phyloP scores from a whole-genome alignment of 192 early-diverging fungal species.

The Rhizophagus sp. region DNA sequence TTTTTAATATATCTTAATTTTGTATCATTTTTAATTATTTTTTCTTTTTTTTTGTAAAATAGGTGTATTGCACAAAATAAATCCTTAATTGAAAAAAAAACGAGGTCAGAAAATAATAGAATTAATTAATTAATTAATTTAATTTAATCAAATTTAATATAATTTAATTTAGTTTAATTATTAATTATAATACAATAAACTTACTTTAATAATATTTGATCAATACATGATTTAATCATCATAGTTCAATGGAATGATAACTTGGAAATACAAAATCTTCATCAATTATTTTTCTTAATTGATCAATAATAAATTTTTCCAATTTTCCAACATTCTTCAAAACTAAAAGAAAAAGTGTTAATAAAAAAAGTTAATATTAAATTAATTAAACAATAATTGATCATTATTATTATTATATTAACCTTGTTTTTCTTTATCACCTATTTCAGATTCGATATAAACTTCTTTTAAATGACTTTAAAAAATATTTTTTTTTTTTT shows the following conservation, averaged over 20 bases:
- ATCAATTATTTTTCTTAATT: slow-evolving; percentile 72
- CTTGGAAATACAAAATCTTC: slow-evolving; percentile 79
- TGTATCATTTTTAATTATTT: background rate
- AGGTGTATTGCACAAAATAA: background rate
- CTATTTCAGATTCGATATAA: slow-evolving; percentile 64
- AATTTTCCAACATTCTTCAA: slow-evolving; percentile 84
- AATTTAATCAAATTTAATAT: background rate
- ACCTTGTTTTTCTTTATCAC: slow-evolving; percentile 69
- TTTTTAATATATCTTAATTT: background rate
- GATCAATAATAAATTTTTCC: slow-evolving; percentile 76
- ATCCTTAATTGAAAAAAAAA: background rate
- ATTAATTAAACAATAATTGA: background rate
- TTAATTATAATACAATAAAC: background rate
- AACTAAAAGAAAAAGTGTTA: slow-evolving; percentile 43
- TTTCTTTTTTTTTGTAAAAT: background rate
- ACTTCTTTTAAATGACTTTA: slow-evolving; percentile 58
- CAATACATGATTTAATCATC: background rate
- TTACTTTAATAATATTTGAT: background rate
- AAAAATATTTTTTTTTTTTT: background rate
- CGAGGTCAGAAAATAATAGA: too few relatives aligned
- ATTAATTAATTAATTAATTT: too few relatives aligned
- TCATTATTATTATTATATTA: too few relatives aligned
- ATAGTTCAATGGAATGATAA: slow-evolving; percentile 64
- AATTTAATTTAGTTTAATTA: background rate
- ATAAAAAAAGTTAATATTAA: background rate